Base-by-base conservation (phyloP, 768 basidiomycete genomes). In the Neoboletus brunneissimus region DNA sequence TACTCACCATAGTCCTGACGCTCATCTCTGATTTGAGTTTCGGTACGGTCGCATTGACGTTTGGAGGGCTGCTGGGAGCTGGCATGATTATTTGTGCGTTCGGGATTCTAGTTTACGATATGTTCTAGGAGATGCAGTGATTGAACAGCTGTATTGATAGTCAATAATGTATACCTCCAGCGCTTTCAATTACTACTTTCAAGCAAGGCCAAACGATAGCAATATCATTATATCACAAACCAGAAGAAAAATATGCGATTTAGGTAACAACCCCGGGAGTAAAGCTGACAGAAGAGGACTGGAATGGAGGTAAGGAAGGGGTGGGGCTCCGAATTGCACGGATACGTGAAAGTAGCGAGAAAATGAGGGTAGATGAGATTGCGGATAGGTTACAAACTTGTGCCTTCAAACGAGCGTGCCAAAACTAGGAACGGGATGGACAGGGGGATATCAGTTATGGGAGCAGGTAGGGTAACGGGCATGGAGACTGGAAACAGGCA, bases 1-100 rank as follows among this genome's bases (percentile, higher is more conserved):
- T 98, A n/a, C 79, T 96, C n/a, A 94, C 94, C 6, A 95, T 96
- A 61, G 91, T 96, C 37, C 79, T 97, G 48, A 90, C 94, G 15
- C 82, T 94, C 46, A 64, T 91, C 16, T 84, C 88, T 41, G 94
- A 98, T 72, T 77, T 88, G 9, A 60, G 87, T 18, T 87, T 94
- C 58, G 85, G 91, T 22, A 78, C 79, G 50, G 79, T 84, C 37
- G 76, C 80, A 1, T 67, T 94, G 55, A 91, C 87, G 0, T 25
- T 81, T 3, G 88, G 87, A 80, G 90, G 91, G 53, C 58, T 94
- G 20, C 44, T 86, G 12, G 95, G 95, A 9, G 88, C 88, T 49
- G 81, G 82, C 20, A 80, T 86, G 64, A 96, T 98, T 61, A 81
- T 93, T 12, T 74, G 80, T 12, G 94, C 93, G 2, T 98, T 98